These are phyloP conservation scores for Basipetospora chlamydospora DNA, from an alignment of 2,329 filamentous ascomycete species.

Conservation along the genomic window DNA sequence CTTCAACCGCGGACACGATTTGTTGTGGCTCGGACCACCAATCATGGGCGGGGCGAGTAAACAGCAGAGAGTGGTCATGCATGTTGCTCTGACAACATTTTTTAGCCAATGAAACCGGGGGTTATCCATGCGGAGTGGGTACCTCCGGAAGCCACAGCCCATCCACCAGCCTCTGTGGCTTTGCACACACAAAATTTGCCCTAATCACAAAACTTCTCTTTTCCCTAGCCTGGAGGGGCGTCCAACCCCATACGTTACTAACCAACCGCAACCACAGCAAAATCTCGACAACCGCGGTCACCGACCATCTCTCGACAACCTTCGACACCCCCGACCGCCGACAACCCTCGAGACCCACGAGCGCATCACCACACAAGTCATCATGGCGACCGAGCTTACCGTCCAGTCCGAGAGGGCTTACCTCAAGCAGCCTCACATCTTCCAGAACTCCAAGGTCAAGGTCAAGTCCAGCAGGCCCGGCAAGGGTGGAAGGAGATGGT, in stretches of 20 bases:
- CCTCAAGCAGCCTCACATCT: slow-evolving; percentile 99
- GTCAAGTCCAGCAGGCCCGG: slow-evolving; percentile 70
- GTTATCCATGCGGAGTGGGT: no score
- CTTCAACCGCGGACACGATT: no score
- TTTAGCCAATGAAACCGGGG: neutral
- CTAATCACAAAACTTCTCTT: slow-evolving; percentile 6
- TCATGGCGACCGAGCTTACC: slow-evolving; percentile 95
- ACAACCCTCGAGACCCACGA: neutral
- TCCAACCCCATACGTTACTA: slow-evolving; percentile 2
- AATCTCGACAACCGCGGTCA: slow-evolving; percentile 4
- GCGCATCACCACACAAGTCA: slow-evolving; percentile 14
- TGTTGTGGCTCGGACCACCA: slow-evolving; percentile 3
- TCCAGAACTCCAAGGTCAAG: slow-evolving; percentile 94
- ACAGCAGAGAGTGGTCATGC: neutral
- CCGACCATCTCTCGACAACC: slow-evolving; percentile 4
- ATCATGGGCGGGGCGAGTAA: slow-evolving; percentile 1
- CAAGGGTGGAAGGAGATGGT: slow-evolving; percentile 87
- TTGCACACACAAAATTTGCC: slow-evolving; percentile 4
- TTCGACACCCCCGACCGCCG: slow-evolving; percentile 2
- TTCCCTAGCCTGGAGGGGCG: slow-evolving; percentile 1
- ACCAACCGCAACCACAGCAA: slow-evolving; percentile 6
- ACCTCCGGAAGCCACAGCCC: no score
- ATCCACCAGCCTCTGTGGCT: slow-evolving; percentile 1
- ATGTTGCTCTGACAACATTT: slow-evolving; percentile 2
- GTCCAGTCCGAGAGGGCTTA: slow-evolving; percentile 99